A percentile compares a stretch with the other conserved stretches of the same genome.
phyloP scores from a whole-genome alignment of 169 alveolate genomes.

The Babesia ovis region DNA sequence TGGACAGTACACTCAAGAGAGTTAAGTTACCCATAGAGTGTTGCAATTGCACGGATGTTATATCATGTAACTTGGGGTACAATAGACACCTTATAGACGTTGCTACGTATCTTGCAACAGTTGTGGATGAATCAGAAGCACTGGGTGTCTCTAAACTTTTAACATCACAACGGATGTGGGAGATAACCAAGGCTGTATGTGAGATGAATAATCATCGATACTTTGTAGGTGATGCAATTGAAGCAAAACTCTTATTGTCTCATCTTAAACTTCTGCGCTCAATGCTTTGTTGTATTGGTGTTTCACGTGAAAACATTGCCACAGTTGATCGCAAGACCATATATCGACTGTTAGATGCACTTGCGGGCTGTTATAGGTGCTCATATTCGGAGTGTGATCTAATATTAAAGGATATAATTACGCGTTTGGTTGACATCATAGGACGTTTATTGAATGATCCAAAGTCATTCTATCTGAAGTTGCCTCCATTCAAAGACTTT shows the following conservation, averaged over 20 bases:
- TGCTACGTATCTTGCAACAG: neutral
- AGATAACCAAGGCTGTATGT: constrained; percentile 8
- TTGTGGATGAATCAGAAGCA: neutral
- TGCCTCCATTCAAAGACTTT: constrained; percentile 35
- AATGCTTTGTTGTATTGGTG: neutral
- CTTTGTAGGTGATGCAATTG: constrained; percentile 19
- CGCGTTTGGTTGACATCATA: neutral
- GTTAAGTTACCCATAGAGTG: neutral
- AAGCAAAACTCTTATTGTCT: neutral
- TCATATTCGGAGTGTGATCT: constrained; percentile 16
- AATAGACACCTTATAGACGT: neutral
- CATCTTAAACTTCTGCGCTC: neutral
- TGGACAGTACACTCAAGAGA: neutral
- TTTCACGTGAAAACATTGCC: too few species aligned
- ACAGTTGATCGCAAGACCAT: neutral
- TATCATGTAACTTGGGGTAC: constrained; percentile 22
- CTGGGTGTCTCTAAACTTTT: neutral
- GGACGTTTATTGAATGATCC: constrained; percentile 2
- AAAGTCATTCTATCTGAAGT: constrained; percentile 13
- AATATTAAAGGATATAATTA: constrained; percentile 17
- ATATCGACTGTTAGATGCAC: constrained; percentile 3
- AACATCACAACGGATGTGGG: neutral
- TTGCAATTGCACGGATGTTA: constrained; percentile 1
- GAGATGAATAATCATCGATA: neutral
- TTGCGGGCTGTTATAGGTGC: constrained; percentile 22